Percentiles rank a stretch among this genome's conserved stretches.
phyloP scores from a whole-genome alignment of 306 rosid species.

The Aeschynomene evenia region DNA sequence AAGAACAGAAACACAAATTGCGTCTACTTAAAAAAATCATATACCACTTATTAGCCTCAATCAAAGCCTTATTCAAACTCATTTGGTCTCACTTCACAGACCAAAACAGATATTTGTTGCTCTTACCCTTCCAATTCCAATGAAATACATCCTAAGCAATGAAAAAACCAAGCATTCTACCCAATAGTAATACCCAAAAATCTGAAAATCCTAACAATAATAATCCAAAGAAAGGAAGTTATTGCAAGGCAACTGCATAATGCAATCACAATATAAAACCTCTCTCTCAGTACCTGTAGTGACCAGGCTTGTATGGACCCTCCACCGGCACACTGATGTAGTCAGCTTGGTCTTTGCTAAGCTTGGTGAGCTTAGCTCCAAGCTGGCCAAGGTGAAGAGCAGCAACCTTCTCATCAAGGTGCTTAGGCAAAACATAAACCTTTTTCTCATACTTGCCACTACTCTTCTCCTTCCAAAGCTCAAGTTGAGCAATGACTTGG shows the following conservation, averaged over 20 bases:
- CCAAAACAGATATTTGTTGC: slow-evolving; percentile 27
- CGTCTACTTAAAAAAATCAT: background rate
- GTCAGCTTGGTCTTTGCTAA: slow-evolving; percentile 81
- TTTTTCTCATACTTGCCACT: slow-evolving; percentile 83
- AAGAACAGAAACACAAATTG: slow-evolving; percentile 13
- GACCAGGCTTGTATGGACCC: slow-evolving; percentile 96
- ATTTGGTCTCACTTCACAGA: slow-evolving; percentile 42
- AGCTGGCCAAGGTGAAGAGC: slow-evolving; percentile 92
- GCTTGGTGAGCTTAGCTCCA: slow-evolving; percentile 91
- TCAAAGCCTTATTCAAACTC: slow-evolving; percentile 49
- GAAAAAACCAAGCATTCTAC: too few species aligned
- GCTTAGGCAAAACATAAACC: slow-evolving; percentile 91
- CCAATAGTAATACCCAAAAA: slow-evolving; percentile 25
- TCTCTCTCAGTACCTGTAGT: slow-evolving; percentile 70
- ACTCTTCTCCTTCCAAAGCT: slow-evolving; percentile 84
- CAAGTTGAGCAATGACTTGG: slow-evolving; percentile 96
- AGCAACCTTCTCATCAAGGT: slow-evolving; percentile 97
- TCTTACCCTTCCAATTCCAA: slow-evolving; percentile 21
- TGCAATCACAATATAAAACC: too few species aligned
- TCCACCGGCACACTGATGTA: slow-evolving; percentile 83
- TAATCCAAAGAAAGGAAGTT: background rate
- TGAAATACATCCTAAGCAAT: slow-evolving; percentile 28
- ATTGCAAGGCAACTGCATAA: slow-evolving; percentile 2
- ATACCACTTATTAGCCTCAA: slow-evolving; percentile 34
- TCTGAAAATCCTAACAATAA: background rate